Base-by-base conservation (phyloP, 352 stramenopile species). In the Lagenidium giganteum region DNA sequence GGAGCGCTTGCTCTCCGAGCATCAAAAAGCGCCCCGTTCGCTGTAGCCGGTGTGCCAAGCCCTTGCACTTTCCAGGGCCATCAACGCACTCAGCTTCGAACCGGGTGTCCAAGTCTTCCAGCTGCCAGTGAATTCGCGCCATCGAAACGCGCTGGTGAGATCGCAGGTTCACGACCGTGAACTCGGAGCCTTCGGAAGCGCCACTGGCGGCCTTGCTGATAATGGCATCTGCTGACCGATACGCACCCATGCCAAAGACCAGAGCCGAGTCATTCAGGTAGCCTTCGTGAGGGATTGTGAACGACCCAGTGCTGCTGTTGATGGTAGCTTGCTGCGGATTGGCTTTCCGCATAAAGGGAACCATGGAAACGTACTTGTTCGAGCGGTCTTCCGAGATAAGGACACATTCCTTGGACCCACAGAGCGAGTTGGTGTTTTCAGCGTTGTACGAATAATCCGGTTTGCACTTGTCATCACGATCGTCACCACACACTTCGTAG, bases 91-190 rank as follows among this genome's bases (percentile, higher is more conserved):
- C 44, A 11, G 65, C 65, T 16, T 64, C 38, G 43, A 75, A 81
- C 23, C 47, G 34, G 0, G 48, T 24, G 1, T 54, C 51, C 2
- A 78, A 12, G 17, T 70, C 24, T 8, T 65, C 45, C 4, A 57
- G 51, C 20, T 49, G 8, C 69, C 69, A 81, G 14, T 26, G 46
- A 4, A 78, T 31, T 34, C 75, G 48, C 11, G 54, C 65, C 17
- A 76, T 73, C 32, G 62, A 64, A 43, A 81, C 63, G 20, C 54
- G 55, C 22, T 75, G 24, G 44, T 73, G 60, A n/a, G n/a, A n/a
- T n/a, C n/a, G n/a, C n/a, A n/a, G n/a, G n/a, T n/a, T n/a, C n/a
- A n/a, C n/a, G n/a, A n/a, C n/a, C n/a, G n/a, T n/a, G n/a, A n/a
- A n/a, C n/a, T n/a, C n/a, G n/a, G n/a, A n/a, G n/a, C n/a, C n/a